phyloP scores from a whole-genome alignment of 106 monocot species.

The Narthecium ossifragum region DNA sequence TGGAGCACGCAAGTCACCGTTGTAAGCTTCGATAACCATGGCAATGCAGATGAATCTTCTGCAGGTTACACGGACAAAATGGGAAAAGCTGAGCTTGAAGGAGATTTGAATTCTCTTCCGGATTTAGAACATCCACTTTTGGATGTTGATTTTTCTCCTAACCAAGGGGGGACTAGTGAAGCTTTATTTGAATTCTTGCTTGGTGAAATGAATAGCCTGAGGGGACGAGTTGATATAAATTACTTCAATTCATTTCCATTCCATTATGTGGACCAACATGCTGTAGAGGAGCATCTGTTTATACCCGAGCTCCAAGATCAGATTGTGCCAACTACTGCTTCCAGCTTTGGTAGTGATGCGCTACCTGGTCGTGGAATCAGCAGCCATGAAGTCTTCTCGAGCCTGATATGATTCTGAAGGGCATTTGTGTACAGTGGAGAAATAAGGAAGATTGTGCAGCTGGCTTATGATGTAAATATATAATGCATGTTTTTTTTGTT shows the following conservation, averaged over 20 bases:
- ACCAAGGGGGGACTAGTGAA: constrained; percentile 4
- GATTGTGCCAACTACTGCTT: neutral
- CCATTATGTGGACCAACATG: neutral
- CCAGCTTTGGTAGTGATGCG: neutral
- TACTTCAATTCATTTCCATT: neutral
- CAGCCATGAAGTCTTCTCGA: neutral
- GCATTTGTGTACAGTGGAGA: constrained; percentile 1
- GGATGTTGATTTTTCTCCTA: constrained; percentile 15
- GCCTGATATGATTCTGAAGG: constrained; percentile 6
- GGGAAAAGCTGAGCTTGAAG: constrained; percentile 10
- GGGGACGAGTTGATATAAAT: neutral
- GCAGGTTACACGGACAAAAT: neutral
- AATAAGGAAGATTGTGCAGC: too few species aligned
- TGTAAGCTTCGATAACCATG: neutral
- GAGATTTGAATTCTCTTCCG: neutral
- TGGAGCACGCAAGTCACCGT: neutral
- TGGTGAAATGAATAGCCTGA: constrained; percentile 7
- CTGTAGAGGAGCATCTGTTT: neutral
- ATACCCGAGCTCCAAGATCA: constrained; percentile 13
- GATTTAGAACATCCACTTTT: constrained; percentile 13
- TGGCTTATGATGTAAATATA: too few species aligned
- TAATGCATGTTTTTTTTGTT: too few species aligned
- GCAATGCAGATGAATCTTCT: neutral
- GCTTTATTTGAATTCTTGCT: constrained; percentile 30
- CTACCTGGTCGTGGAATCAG: neutral